A percentile compares a stretch with the other conserved stretches of the same genome.
Conservation (phyloP, 1,284 basidiomycete genomes). For the Hymenochaete sp. region DNA sequence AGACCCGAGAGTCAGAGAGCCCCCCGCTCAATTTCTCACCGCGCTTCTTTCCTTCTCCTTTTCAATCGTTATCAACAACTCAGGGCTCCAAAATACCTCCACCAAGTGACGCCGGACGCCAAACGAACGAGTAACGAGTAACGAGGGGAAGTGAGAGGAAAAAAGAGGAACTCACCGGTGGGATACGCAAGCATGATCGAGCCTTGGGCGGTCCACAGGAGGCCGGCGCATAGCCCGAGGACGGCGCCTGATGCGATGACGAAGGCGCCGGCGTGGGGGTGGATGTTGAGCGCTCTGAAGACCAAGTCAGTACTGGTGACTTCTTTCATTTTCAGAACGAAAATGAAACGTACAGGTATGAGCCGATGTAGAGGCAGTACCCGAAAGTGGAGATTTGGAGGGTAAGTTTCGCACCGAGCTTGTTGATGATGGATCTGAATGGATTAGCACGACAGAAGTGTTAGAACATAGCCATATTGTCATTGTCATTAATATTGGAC, state of each 20-base stretch:
- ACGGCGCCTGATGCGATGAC: constrained; percentile 47
- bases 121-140: too few species aligned
- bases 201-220: constrained; percentile 54
- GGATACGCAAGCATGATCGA: constrained; percentile 46
- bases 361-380: constrained; percentile 42
- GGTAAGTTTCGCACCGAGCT: constrained; percentile 38
- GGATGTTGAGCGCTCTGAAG: constrained; percentile 21
- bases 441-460: too few species aligned
- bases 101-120: too few species aligned
- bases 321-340: too few species aligned
- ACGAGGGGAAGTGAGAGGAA: constrained; percentile 43
- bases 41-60: too few species aligned
- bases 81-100: too few species aligned
- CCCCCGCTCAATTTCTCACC: too few species aligned
- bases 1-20: too few species aligned
- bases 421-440: constrained; percentile 15
- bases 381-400: constrained; percentile 40
- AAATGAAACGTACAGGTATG: constrained; percentile 28
- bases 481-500: too few species aligned
- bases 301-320: too few species aligned
- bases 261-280: constrained; percentile 30
- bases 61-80: too few species aligned
- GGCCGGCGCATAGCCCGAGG: constrained; percentile 49
- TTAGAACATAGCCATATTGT: too few species aligned
- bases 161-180: constrained; percentile 36